Conservation (phyloP, 805 yeast genomes). For the Dipodascus geniculatus region DNA sequence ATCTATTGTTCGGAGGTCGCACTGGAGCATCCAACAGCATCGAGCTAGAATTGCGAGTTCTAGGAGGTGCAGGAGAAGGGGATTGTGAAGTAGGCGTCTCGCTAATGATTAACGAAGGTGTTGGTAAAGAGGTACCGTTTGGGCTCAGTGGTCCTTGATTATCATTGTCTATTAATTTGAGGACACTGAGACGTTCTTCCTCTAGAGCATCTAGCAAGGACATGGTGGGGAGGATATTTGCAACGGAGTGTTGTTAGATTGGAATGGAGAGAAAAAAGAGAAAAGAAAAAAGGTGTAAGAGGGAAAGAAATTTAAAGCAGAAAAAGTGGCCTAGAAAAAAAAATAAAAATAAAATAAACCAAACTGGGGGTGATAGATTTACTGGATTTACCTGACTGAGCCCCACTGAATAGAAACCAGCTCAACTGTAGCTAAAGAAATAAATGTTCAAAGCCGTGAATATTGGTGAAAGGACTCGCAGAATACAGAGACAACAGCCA, state of each 20-base stretch:
- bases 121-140: background rate
- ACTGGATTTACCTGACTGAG: too few species aligned
- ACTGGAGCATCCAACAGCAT: background rate
- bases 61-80: too few species aligned
- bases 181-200: slow-evolving; percentile 15
- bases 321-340: too few species aligned
- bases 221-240: slow-evolving; percentile 6
- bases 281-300: background rate
- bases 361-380: background rate
- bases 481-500: too few species aligned
- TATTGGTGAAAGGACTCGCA: too few species aligned
- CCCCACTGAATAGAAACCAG: too few species aligned
- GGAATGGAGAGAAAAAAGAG: background rate
- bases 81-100: too few species aligned
- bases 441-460: too few species aligned
- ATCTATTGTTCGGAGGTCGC: background rate
- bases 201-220: slow-evolving; percentile 18
- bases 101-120: background rate
- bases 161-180: slow-evolving; percentile 9
- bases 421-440: too few species aligned
- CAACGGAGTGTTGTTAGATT: too few species aligned
- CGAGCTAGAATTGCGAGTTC: too few species aligned
- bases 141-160: background rate
- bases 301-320: too few species aligned
- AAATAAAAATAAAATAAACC: background rate